Evolutionary conservation across 306 rosid genomes (phyloP), one percentile per base, ranked within the genome.

Genomic region (Rosa rugosa): DNA sequence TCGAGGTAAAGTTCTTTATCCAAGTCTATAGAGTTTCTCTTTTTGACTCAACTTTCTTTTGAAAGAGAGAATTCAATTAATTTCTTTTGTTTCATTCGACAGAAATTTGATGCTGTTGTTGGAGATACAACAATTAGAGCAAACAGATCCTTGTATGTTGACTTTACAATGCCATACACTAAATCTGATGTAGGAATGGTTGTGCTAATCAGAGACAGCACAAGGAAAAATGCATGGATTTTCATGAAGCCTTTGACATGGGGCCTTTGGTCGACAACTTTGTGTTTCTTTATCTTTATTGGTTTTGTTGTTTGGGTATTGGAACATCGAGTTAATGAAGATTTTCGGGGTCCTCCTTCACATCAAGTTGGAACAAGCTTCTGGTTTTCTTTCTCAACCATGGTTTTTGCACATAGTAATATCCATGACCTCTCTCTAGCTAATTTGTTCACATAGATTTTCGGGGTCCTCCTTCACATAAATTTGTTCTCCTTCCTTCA

Each of bases 111-210:
- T 59, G 89, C 84, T 0, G 81, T 75, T 40, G 89, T 81, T 7
- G 90, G 84, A 41, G 93, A 87, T 71, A 59, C 45, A 17, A 83
- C 88, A 0, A 87, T 85, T 1, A 54, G 41, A 14, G 83, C 85
- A 4, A 75, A 81, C 6, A 71, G 89, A 27, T 77, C 87, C 0
- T 0, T 3, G 11, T 80, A 62, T 20, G 82, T 89, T 44, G 90
- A 89, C 44, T 89, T 82, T 71, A 89, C 89, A 10, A 16, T 83
- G 54, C 92, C 92, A 1, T 85, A 69, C 59, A 79, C 86, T 0
- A 82, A 83, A 69, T 73, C 80, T 0, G 87, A 86, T 0, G 77
- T 77, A 4, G 45, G 53, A 12, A 72, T 86, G 75, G 68, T 84
- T 5, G 86, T 88, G 68, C 88, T 84, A 8, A 59, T 79, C 3